Evolutionary conservation across 139 green algal genomes (phyloP), one percentile per base, ranked within the genome.

Genomic region (Coelastrella sp.): DNA sequence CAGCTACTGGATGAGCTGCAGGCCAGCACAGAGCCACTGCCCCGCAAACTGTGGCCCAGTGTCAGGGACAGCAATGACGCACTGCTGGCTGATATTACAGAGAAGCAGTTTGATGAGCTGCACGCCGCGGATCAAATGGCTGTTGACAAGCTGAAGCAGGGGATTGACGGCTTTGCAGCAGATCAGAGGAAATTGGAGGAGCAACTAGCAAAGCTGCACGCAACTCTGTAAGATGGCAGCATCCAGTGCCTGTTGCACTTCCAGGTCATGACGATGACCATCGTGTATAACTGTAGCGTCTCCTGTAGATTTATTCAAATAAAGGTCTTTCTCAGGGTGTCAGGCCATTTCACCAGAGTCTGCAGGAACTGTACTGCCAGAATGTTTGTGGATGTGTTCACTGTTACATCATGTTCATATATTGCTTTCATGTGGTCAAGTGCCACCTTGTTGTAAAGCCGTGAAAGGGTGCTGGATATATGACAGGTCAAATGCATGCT

Each of bases 141-240:
- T 7, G 94, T 97, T 19, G 96, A 98, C 7, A 98, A 98, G 94
- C 94, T 98, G 65, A 90, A 93, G 70, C 93, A 87, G 91, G 96
- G 96, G 60, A 98, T 98, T 82, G 93, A 98, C 4, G 90, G 87
- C 59, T 98, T 98, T 85, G 91, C 92, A 24, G 91, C 85, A 4
- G 95, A 97, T 85, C 93, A 96, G 88, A 82, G 83, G 63, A 94
- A 94, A 90, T 91, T 97, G 20, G 95, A 97, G 92, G 87, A 87
- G 8, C 88, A 95, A 49, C 88, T 97, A 24, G 94, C 90, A 8
- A 78, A 91, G 81, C 74, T 95, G 60, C 82, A 84, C 61, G 73
- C 82, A 25, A 63, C 25, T 59, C 8, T 81, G 24, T 81, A 58
- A 81, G 10, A 15, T 73, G 15, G 14, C 15, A 73, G 14, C 15